Evolutionary conservation across 371 early-diverging fungal species (phyloP).

Genomic region (Mortierella sp.): DNA sequence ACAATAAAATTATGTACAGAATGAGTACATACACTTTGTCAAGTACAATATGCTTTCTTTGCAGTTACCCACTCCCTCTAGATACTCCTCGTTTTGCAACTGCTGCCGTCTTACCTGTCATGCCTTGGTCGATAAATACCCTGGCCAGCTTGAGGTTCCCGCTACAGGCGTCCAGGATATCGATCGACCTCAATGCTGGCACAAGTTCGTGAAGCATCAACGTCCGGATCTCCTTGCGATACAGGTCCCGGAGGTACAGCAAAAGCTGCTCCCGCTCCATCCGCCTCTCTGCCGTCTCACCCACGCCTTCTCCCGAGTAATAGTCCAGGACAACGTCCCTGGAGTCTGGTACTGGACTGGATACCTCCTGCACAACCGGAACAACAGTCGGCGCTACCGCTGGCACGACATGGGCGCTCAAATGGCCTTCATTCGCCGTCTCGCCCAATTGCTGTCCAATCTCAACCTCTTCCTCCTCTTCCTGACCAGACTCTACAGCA

Average conservation of each 20-base stretch:
- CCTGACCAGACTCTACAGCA: background rate
- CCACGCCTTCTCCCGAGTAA: slow-evolving; percentile 1
- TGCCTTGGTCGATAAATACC: slow-evolving; percentile 16
- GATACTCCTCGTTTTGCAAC: background rate
- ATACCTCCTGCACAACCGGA: background rate
- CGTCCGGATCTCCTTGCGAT: slow-evolving; percentile 16
- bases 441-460: background rate
- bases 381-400: background rate
- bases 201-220: slow-evolving; percentile 33
- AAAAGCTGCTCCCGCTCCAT: slow-evolving; percentile 15
- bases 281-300: background rate
- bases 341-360: background rate
- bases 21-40: background rate
- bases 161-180: slow-evolving; percentile 45
- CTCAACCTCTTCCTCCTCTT: background rate
- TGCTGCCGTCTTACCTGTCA: slow-evolving; percentile 21
- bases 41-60: background rate
- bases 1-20: background rate
- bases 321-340: slow-evolving; percentile 15
- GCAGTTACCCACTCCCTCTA: too few species aligned
- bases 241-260: slow-evolving; percentile 24
- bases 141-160: slow-evolving; percentile 25
- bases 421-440: background rate
- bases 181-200: slow-evolving; percentile 27
- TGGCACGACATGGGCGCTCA: background rate